Evolutionary conservation across 2,329 filamentous ascomycete genomes (phyloP).

Genomic region (Ceratocystis cubensis): DNA sequence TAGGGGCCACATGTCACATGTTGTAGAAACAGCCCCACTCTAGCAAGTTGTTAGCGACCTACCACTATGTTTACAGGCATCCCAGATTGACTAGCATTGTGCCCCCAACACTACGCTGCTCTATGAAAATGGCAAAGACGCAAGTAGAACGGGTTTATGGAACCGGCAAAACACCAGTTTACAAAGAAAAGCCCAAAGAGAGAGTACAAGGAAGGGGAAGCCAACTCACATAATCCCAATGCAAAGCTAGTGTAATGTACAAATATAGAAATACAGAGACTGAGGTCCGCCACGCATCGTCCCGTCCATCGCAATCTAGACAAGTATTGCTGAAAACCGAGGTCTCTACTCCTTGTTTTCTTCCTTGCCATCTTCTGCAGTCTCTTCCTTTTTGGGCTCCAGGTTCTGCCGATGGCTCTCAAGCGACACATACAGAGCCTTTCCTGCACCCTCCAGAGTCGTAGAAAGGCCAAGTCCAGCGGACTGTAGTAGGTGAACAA

Average conservation of each 20-base stretch:
- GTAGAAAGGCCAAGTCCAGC: slow-evolving; percentile 65
- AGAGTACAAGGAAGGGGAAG: neutral
- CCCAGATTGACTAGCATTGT: too few species aligned
- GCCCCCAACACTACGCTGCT: too few species aligned
- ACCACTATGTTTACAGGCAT: too few species aligned
- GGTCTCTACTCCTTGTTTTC: slow-evolving; percentile 13
- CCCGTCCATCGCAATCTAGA: too few species aligned
- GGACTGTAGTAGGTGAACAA: slow-evolving; percentile 69
- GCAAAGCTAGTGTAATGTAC: neutral
- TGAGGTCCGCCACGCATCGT: neutral
- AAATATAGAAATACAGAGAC: neutral
- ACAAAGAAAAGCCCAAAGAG: neutral
- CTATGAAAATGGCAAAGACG: too few species aligned
- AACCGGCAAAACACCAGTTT: neutral
- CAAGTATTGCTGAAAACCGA: neutral
- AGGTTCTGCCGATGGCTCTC: slow-evolving; percentile 71
- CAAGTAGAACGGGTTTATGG: neutral
- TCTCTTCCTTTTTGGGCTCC: slow-evolving; percentile 42
- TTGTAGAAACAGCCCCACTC: too few species aligned
- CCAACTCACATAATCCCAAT: neutral
- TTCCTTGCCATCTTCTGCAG: neutral
- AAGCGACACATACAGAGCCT: slow-evolving; percentile 75
- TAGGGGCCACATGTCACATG: neutral
- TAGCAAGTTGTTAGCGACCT: too few species aligned
- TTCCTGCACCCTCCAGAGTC: slow-evolving; percentile 66